A percentile compares a stretch with the other conserved stretches of the same genome.
Conservation (phyloP, 192 early-diverging fungal genomes). For the Coemansia pectinata region DNA sequence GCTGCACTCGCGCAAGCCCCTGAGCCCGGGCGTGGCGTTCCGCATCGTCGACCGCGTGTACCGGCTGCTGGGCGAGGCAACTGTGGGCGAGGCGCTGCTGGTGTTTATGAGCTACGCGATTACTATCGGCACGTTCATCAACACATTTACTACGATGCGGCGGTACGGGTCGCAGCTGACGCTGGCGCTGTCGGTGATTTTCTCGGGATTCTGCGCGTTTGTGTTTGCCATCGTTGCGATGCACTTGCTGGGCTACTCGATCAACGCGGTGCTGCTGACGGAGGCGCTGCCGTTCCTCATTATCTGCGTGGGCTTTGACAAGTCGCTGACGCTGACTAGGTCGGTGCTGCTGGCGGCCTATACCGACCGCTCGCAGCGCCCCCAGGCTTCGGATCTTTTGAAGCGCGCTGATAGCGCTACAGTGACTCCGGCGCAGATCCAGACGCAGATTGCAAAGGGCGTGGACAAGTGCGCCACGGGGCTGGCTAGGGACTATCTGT, state of each 20-base stretch:
- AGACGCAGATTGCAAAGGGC: slow-evolving; percentile 63
- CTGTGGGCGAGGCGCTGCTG: slow-evolving; percentile 76
- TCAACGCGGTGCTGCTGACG: slow-evolving; percentile 71
- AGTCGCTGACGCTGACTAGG: slow-evolving; percentile 79
- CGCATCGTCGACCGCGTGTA: slow-evolving; percentile 54
- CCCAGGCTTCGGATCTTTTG: background rate
- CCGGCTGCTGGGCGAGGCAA: slow-evolving; percentile 70
- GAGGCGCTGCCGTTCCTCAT: slow-evolving; percentile 92
- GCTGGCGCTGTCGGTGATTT: slow-evolving; percentile 69
- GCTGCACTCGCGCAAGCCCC: slow-evolving; percentile 13
- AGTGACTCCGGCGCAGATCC: slow-evolving; percentile 57
- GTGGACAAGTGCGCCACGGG: slow-evolving; percentile 64
- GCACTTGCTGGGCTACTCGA: slow-evolving; percentile 66
- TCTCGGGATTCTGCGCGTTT: slow-evolving; percentile 76
- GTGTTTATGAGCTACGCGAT: slow-evolving; percentile 77
- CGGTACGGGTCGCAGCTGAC: slow-evolving; percentile 80
- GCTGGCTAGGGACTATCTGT: slow-evolving; percentile 74
- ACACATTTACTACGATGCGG: slow-evolving; percentile 83
- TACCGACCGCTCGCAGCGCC: slow-evolving; percentile 30
- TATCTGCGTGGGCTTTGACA: slow-evolving; percentile 89
- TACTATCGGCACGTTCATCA: slow-evolving; percentile 77
- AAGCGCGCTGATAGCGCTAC: slow-evolving; percentile 9
- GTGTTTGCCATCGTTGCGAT: slow-evolving; percentile 70
- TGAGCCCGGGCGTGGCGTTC: slow-evolving; percentile 21
- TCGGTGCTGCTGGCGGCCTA: slow-evolving; percentile 66